Base-by-base conservation (phyloP, 2,329 filamentous ascomycete species). In the Arthroderma sp. region DNA sequence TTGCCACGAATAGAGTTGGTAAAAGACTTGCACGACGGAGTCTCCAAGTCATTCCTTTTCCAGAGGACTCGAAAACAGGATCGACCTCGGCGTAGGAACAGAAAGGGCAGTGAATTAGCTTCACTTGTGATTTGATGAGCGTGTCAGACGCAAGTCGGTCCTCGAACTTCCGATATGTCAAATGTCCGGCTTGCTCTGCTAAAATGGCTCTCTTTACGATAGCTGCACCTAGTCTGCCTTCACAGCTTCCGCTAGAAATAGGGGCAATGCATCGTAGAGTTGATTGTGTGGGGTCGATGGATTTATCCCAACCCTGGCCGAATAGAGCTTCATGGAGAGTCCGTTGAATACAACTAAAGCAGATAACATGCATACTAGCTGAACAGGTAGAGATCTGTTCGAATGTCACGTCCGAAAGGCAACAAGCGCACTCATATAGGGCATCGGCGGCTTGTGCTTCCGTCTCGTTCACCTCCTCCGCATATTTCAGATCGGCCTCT, bases 1-100 rank as follows among this genome's bases (percentile, higher is more conserved):
- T 50, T 3, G 51, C 57, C 41, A 76, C 65, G 38, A 52, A 74
- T 58, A 54, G 78, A 62, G 73, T 66, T 22, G 77, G 56, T 9
- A 77, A 61, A 32, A 47, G 78, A 57, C 47, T 80, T 64, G 73
- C 68, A 34, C 70, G 63, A 47, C 74, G 75, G 46, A 84, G 61
- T 38, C 69, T 75, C 59, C 81, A 75, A 27, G 66, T 65, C 27
- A 74, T 63, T 46, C 76, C 71, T 42, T 64, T 63, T 38, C 64
- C 64, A 7, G 51, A 63, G 34, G 78, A 79, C 22, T 81, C 68
- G 58, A 84, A 85, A 11, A 83, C 67, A 45, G 85, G 81, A 61
- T 95, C 86, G 28, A 87, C 73, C 67, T 96, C 91, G 30, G 86
- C 86, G 58, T 96, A 98, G 52, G 73, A 74, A 69, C 89, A 98